phyloP scores from a whole-genome alignment of 2,329 filamentous ascomycete species.

The Thielaviopsis musarum region DNA sequence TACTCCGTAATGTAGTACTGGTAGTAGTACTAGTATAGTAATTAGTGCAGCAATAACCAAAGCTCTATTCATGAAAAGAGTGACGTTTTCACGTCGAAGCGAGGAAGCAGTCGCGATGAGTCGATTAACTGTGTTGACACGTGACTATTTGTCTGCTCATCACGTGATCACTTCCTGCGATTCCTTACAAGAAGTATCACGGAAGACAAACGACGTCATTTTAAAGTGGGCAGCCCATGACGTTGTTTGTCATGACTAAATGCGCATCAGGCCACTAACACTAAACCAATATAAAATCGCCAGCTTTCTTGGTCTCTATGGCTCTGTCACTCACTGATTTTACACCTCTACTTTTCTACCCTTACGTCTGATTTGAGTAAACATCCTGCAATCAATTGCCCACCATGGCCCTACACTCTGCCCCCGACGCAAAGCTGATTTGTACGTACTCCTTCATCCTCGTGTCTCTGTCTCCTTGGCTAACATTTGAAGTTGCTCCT shows the following conservation, averaged over 20 bases:
- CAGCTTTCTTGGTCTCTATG: neutral
- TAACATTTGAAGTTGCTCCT: slow-evolving; percentile 37
- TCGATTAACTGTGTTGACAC: no score
- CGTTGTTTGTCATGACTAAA: neutral
- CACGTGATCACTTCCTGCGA: neutral
- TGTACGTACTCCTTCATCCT: neutral
- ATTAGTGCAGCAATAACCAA: no score
- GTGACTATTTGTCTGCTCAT: neutral
- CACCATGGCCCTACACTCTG: neutral
- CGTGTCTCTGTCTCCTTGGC: neutral
- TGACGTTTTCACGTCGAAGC: no score
- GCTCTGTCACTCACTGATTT: neutral
- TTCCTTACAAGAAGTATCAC: neutral
- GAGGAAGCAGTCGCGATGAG: no score
- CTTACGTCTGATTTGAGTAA: neutral
- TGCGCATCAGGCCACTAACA: neutral
- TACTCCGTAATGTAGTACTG: no score
- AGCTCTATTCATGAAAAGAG: no score
- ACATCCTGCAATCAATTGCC: neutral
- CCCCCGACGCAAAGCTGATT: neutral
- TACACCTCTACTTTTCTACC: neutral
- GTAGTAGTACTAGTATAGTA: no score
- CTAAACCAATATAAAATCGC: neutral
- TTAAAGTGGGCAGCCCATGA: neutral
- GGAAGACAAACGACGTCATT: neutral